Base-by-base conservation (phyloP, 306 rosid genomes). In the Datisca glomerata region DNA sequence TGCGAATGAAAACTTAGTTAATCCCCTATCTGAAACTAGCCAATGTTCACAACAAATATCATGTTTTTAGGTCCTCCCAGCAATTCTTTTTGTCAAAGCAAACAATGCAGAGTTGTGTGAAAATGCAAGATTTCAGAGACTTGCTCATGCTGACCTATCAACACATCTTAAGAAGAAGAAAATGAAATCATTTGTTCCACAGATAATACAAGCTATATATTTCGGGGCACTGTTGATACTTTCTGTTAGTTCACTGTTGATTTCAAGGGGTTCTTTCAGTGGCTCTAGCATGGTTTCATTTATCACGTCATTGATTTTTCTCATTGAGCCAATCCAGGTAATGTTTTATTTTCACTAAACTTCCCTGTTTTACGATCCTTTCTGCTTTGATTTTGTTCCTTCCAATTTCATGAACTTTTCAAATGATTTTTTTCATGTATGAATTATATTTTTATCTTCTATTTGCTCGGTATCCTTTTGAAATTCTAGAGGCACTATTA, bases 271-370 rank as follows among this genome's bases (percentile, higher is more conserved):
- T 43, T 68, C 81, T 42, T 61, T 73, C 9, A 60, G 72, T 20
- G 54, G 74, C 57, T 21, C 49, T 42, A 58, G 73, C 78, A 59
- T 81, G 51, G 68, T 76, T 62, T 75, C 94, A 16, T 86, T 81
- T 6, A 36, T 79, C 57, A 75, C 93, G 5, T 79, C 96, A 3
- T 56, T 76, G 76, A 61, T 80, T 53, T 86, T 86, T 61, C 44
- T 79, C 54, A 60, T 81, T 36, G 85, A 76, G 63, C 96, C 96
- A 35, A 74, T 82, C 49, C 93, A 86, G 94, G 96, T 86, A 67
- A 56, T 41, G 51, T 54, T 58, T 28, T 41, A 12, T 27, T 27
- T 44, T 31, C 37, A 16, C 2, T 32, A 32, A 24, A 43, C 16
- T 10, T 47, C 21, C 15, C 37, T 10, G 8, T 31, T 31, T n/a